Evolutionary conservation across 2,329 filamentous ascomycete species (phyloP).

Genomic region (Claviceps sp.): DNA sequence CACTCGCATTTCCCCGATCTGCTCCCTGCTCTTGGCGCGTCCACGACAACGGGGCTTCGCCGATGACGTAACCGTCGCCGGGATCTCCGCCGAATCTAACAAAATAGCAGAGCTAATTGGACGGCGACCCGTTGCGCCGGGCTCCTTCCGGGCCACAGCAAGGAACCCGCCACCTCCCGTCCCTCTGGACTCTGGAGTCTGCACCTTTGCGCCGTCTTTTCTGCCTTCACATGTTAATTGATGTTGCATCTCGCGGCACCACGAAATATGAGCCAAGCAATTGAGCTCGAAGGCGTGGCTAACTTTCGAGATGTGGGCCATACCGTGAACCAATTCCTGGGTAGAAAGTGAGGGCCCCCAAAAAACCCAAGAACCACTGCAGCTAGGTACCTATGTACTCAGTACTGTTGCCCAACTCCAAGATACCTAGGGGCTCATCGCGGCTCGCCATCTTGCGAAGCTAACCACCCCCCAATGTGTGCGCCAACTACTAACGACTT

Average conservation of each 20-base stretch:
- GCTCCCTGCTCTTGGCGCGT: neutral
- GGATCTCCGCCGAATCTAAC: neutral
- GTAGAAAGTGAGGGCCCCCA: conserved; percentile 30
- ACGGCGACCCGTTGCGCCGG: neutral
- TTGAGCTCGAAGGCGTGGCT: conserved; percentile 29
- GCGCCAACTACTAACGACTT: neutral
- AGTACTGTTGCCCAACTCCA: too few relatives aligned
- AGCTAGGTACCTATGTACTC: too few relatives aligned
- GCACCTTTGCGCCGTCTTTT: too few relatives aligned
- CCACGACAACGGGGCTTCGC: neutral
- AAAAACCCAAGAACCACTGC: too few relatives aligned
- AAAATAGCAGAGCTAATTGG: neutral
- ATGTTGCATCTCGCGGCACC: neutral
- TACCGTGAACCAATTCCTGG: conserved; percentile 47
- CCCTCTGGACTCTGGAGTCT: neutral
- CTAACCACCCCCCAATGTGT: neutral
- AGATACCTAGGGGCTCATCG: too few relatives aligned
- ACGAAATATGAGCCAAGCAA: conserved; percentile 4
- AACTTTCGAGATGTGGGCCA: conserved; percentile 69
- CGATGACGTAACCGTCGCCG: neutral
- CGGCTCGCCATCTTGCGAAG: too few relatives aligned
- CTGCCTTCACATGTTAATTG: neutral
- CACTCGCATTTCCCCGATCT: too few relatives aligned
- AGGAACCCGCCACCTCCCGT: neutral
- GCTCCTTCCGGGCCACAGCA: neutral